Evolutionary conservation across 2,329 filamentous ascomycete species (phyloP).

Genomic region (Fusarium avenaceum): DNA sequence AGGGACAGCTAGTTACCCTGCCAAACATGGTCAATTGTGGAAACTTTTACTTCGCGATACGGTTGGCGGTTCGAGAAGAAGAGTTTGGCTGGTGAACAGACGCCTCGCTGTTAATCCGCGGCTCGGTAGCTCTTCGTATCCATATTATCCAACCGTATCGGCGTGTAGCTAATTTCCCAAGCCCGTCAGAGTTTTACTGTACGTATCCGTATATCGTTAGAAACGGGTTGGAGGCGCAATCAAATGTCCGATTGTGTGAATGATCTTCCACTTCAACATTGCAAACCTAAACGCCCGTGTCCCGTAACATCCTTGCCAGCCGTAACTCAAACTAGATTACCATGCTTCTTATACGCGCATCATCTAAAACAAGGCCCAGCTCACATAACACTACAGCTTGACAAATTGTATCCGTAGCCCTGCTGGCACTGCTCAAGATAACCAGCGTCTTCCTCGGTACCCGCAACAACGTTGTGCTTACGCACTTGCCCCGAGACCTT

Average conservation of each 20-base stretch:
- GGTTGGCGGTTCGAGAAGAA: not conserved
- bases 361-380: slow-evolving; percentile 1
- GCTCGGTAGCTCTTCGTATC: slow-evolving; percentile 24
- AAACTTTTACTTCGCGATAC: slow-evolving; percentile 1
- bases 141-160: slow-evolving; percentile 11
- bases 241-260: slow-evolving; percentile 8
- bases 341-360: slow-evolving; percentile 5
- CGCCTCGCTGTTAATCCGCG: not conserved
- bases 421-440: slow-evolving; percentile 79
- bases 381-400: slow-evolving; percentile 68
- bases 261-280: slow-evolving; percentile 7
- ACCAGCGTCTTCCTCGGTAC: slow-evolving; percentile 77
- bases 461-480: slow-evolving; percentile 68
- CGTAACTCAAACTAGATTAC: slow-evolving; percentile 7
- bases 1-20: slow-evolving; percentile 3
- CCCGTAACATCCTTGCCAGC: slow-evolving; percentile 2
- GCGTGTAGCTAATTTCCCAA: slow-evolving; percentile 20
- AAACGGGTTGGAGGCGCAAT: not conserved
- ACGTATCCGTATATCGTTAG: not conserved
- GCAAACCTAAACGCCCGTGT: slow-evolving; percentile 23
- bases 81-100: not conserved
- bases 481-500: slow-evolving; percentile 80
- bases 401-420: slow-evolving; percentile 60
- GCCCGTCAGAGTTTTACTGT: not conserved
- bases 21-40: slow-evolving; percentile 3